phyloP scores from a whole-genome alignment of 805 yeast genomes.

The Kodamaea neixiangensis region DNA sequence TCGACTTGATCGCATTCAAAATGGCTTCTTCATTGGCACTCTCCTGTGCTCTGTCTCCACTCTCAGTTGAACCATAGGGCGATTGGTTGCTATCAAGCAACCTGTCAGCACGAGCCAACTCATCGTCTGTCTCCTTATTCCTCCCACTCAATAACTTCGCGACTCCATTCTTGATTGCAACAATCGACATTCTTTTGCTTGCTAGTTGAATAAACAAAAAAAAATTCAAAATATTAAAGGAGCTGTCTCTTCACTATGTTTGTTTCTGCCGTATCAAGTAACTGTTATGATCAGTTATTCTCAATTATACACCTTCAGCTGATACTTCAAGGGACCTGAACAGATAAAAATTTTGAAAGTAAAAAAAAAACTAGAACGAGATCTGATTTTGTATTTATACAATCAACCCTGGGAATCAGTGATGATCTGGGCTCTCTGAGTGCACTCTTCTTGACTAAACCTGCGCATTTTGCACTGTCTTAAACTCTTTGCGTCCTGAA shows the following conservation, averaged over 20 bases:
- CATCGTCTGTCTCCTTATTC: conserved; percentile 28
- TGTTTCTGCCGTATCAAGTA: neutral
- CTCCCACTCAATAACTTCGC: conserved; percentile 23
- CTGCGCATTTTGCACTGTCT: neutral
- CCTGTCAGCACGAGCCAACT: conserved; percentile 31
- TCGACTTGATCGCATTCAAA: conserved; percentile 30
- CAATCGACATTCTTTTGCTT: conserved; percentile 27
- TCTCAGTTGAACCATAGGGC: conserved; percentile 39
- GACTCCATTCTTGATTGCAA: conserved; percentile 39
- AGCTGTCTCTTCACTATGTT: neutral
- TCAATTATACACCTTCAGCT: too few relatives aligned
- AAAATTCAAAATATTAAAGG: neutral
- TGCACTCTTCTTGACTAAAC: neutral
- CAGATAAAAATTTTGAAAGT: neutral
- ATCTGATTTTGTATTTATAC: neutral
- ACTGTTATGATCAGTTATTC: neutral
- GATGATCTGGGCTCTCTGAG: neutral
- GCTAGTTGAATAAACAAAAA: neutral
- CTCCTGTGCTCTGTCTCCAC: conserved; percentile 35
- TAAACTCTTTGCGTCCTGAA: neutral
- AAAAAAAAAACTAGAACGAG: neutral
- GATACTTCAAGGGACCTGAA: too few relatives aligned
- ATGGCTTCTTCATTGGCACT: conserved; percentile 40
- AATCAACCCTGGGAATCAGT: neutral
- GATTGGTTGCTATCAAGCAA: conserved; percentile 33